A percentile compares a stretch with the other conserved stretches of the same genome.
Conservation (phyloP, 2,329 filamentous ascomycete genomes). For the Fusarium sororula region DNA sequence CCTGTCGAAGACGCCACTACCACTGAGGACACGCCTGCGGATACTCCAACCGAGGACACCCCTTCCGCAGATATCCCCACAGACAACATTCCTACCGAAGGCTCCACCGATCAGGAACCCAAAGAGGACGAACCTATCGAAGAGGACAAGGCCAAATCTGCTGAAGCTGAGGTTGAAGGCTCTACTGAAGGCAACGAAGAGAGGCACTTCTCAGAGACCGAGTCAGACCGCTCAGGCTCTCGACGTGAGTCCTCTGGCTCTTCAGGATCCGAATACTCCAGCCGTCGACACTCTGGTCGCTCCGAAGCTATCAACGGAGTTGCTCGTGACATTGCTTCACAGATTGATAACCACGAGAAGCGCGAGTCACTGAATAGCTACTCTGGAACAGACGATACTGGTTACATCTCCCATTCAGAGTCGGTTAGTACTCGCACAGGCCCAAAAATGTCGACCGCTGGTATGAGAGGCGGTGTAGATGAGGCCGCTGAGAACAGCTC, state of each 20-base stretch:
- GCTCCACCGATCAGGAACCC: conserved; percentile 4
- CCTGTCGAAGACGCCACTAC: conserved; percentile 16
- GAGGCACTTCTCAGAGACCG: conserved; percentile 20
- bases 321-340: conserved; percentile 60
- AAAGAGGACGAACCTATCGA: conserved; percentile 9
- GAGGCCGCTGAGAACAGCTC: conserved; percentile 57
- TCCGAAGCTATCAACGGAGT: conserved; percentile 65
- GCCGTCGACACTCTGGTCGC: conserved; percentile 52
- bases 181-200: conserved; percentile 14
- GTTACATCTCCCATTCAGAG: conserved; percentile 42
- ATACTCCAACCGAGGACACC: conserved; percentile 12
- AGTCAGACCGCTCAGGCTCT: conserved; percentile 31
- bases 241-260: conserved; percentile 39
- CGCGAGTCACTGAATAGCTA: conserved; percentile 40
- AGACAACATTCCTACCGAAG: conserved; percentile 12
- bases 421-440: conserved; percentile 37
- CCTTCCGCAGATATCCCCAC: conserved; percentile 9
- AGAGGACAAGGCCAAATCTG: conserved; percentile 9
- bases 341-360: conserved; percentile 51
- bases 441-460: conserved; percentile 35
- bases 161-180: conserved; percentile 14
- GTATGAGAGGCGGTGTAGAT: conserved; percentile 33
- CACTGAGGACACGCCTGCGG: conserved; percentile 14
- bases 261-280: conserved; percentile 31
- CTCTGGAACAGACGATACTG: conserved; percentile 32